Conservation (phyloP, 2,329 filamentous ascomycete genomes). For the Ophiostoma sp. region DNA sequence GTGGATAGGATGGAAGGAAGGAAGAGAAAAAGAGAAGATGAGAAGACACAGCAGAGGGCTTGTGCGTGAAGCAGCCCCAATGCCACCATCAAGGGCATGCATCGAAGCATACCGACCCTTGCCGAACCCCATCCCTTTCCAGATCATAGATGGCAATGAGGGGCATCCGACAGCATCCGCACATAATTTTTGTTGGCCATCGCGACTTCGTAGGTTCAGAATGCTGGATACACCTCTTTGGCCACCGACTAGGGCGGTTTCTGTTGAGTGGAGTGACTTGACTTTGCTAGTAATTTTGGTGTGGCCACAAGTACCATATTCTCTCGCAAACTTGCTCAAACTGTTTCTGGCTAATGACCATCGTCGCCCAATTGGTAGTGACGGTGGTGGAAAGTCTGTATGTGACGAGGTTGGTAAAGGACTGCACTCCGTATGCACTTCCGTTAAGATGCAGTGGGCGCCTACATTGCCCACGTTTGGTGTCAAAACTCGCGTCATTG, state of each 20-base stretch:
- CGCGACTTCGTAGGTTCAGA: background rate
- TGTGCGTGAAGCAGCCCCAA: background rate
- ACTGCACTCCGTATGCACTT: too few relatives aligned
- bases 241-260: background rate
- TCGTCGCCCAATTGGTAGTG: too few relatives aligned
- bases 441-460: background rate
- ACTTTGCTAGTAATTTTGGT: slow-evolving; percentile 2
- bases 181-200: slow-evolving; percentile 5
- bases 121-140: background rate
- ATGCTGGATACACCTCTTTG: slow-evolving; percentile 5
- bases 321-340: slow-evolving; percentile 31
- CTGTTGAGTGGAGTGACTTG: background rate
- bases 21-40: background rate
- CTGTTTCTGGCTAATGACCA: slow-evolving; percentile 17
- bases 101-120: too few relatives aligned
- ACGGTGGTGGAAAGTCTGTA: background rate
- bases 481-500: background rate
- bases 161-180: background rate
- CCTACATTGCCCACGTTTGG: background rate
- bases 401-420: background rate
- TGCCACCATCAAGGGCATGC: background rate
- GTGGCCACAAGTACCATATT: slow-evolving; percentile 18
- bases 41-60: background rate
- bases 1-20: background rate
- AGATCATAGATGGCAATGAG: background rate